A percentile compares a stretch with the other conserved stretches of the same genome.
phyloP scores from a whole-genome alignment of 2,329 filamentous ascomycete genomes.

The Ambrosiella xylebori region DNA sequence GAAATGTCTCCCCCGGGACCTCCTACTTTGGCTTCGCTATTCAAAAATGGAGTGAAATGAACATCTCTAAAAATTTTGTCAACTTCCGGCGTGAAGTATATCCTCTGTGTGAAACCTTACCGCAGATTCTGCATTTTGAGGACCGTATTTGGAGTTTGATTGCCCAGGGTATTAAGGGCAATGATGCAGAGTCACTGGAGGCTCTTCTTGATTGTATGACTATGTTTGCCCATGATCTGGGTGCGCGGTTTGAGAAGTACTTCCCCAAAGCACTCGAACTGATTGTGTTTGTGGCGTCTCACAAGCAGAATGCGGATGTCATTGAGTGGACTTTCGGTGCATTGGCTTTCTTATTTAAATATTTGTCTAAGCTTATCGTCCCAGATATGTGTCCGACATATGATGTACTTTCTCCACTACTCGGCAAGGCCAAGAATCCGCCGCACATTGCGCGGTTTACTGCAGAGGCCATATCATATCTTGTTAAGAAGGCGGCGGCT shows the following conservation, averaged over 20 bases:
- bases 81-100: slow-evolving; percentile 58
- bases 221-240: slow-evolving; percentile 88
- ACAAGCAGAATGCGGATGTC: slow-evolving; percentile 65
- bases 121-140: slow-evolving; percentile 83
- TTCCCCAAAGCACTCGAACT: slow-evolving; percentile 60
- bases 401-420: slow-evolving; percentile 62
- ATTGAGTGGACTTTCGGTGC: slow-evolving; percentile 96
- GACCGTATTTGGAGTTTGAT: slow-evolving; percentile 67
- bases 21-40: slow-evolving; percentile 75
- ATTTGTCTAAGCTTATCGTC: slow-evolving; percentile 72
- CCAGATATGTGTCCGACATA: slow-evolving; percentile 74
- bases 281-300: slow-evolving; percentile 61
- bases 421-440: slow-evolving; percentile 69
- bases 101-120: slow-evolving; percentile 72
- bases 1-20: slow-evolving; percentile 57
- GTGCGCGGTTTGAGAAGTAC: slow-evolving; percentile 71
- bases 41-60: slow-evolving; percentile 81
- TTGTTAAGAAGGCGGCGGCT: slow-evolving; percentile 74
- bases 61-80: slow-evolving; percentile 67
- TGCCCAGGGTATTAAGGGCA: slow-evolving; percentile 55
- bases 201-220: slow-evolving; percentile 75
- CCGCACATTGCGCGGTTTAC: slow-evolving; percentile 81
- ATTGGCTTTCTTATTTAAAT: slow-evolving; percentile 92
- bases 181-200: slow-evolving; percentile 67
- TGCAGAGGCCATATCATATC: slow-evolving; percentile 85